Base-by-base conservation (phyloP, 1,139 yeast genomes). In the Magnusiomyces fungicola region DNA sequence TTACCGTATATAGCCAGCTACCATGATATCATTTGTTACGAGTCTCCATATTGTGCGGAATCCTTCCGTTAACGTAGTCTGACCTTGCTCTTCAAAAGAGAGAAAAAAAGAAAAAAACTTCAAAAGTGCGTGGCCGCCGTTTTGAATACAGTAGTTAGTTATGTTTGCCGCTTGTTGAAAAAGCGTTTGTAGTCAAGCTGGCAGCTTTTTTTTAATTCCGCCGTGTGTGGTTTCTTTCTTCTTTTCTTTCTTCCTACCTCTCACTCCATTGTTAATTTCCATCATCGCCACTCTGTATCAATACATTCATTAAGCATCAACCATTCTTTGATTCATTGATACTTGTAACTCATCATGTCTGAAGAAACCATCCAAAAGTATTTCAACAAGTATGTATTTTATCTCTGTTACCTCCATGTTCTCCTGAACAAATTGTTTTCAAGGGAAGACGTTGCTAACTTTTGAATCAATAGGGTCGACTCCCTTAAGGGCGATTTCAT, bases 401-500 rank as follows among this genome's bases (percentile, higher is more conserved):
- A 14, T 49, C 30, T 30, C 7, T 32, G 2, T 16, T 7, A n/a
- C 19, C 6, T 33, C n/a, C 12, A 29, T 18, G 18, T 16, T 4
- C 25, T 43, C 27, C 41, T 25, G 2, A 18, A 29, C 39, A 18
- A 22, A 25, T n/a, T 36, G 30, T 22, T 22, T 14, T 45, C 34
- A 19, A 3, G 19, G 33, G 22, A n/a, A n/a, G n/a, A n/a, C n/a
- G n/a, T n/a, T n/a, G n/a, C n/a, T n/a, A n/a, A n/a, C n/a, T n/a
- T n/a, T n/a, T n/a, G n/a, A n/a, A n/a, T n/a, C n/a, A 32, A 30
- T 12, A 61, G 61, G 45, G 58, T 68, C 50, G 63, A 62, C 51
- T 58, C 58, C 43, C 61, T 65, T 43, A 59, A 68, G 60, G 54
- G 63, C 18, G 53, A 58, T 52, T 69, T 62, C 58, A 65, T 69